Percentiles rank a stretch among this genome's conserved stretches.
Conservation (phyloP, 2,329 filamentous ascomycete species). For the Diaporthe batatas region DNA sequence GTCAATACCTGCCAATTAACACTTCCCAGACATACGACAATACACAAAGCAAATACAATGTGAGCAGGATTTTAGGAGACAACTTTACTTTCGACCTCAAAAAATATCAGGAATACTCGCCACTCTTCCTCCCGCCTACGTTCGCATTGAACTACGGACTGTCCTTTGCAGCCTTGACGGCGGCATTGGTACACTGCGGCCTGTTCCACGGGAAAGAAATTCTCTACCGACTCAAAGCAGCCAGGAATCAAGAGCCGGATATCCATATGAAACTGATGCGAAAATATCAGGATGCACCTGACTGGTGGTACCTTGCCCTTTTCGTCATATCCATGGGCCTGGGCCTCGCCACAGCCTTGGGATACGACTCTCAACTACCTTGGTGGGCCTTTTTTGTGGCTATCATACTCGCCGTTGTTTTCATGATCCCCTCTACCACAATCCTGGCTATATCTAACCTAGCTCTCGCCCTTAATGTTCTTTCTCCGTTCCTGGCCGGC, state of each 20-base stretch:
- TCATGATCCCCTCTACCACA: slow-evolving; percentile 61
- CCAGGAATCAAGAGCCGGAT: slow-evolving; percentile 62
- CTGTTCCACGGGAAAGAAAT: slow-evolving; percentile 59
- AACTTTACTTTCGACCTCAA: slow-evolving; percentile 63
- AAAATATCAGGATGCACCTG: slow-evolving; percentile 64
- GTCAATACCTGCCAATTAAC: slow-evolving; percentile 68
- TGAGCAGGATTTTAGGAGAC: slow-evolving; percentile 63
- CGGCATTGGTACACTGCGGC: slow-evolving; percentile 55
- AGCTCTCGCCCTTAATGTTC: slow-evolving; percentile 63
- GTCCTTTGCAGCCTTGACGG: slow-evolving; percentile 66
- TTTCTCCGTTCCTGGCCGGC: slow-evolving; percentile 67
- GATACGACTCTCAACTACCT: slow-evolving; percentile 62
- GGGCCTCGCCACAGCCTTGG: slow-evolving; percentile 59
- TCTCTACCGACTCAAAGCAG: slow-evolving; percentile 59
- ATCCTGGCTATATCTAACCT: slow-evolving; percentile 66
- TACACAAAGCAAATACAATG: slow-evolving; percentile 64
- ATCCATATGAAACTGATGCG: slow-evolving; percentile 66
- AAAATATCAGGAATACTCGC: slow-evolving; percentile 67
- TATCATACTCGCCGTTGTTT: slow-evolving; percentile 59
- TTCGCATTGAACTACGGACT: slow-evolving; percentile 63
- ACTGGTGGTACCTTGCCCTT: slow-evolving; percentile 67
- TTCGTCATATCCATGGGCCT: slow-evolving; percentile 62
- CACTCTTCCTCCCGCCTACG: slow-evolving; percentile 64
- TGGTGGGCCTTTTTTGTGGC: slow-evolving; percentile 68
- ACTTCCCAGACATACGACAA: slow-evolving; percentile 70